Conservation (phyloP, 768 basidiomycete species). For the Lactarius vividus region DNA sequence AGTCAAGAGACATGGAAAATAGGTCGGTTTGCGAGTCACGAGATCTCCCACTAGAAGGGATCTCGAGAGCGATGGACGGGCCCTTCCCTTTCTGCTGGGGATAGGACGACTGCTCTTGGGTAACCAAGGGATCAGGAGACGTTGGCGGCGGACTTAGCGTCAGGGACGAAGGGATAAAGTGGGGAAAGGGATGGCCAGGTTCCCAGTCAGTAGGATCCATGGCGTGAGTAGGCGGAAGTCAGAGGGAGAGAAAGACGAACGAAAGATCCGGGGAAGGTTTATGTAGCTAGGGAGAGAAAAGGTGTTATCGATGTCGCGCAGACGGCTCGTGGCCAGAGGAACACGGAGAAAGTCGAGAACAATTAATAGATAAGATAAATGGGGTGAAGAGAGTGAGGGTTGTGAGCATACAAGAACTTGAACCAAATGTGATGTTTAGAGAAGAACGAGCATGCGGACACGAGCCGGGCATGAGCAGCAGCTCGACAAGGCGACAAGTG, state of each 20-base stretch:
- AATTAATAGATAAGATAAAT: conserved; percentile 16
- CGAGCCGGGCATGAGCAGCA: neutral
- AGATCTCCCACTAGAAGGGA: conserved; percentile 37
- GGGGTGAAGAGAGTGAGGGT: neutral
- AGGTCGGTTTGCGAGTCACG: conserved; percentile 31
- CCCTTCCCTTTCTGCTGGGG: conserved; percentile 53
- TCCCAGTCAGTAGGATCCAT: conserved; percentile 11
- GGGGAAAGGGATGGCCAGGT: conserved; percentile 8
- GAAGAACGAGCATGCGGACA: conserved; percentile 1
- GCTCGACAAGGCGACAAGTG: neutral
- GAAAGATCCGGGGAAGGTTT: conserved; percentile 32
- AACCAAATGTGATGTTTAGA: neutral
- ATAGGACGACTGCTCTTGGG: conserved; percentile 9
- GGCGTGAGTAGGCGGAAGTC: conserved; percentile 12
- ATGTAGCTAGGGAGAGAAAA: conserved; percentile 49
- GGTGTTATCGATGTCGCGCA: conserved; percentile 50
- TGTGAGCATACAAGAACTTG: neutral
- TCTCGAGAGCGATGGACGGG: conserved; percentile 52
- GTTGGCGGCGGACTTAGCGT: conserved; percentile 3
- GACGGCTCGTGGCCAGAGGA: conserved; percentile 41
- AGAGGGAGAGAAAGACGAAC: neutral
- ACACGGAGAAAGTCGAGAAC: conserved; percentile 9
- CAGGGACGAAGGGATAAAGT: conserved; percentile 1
- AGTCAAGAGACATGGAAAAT: conserved; percentile 31
- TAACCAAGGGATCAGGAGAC: neutral